phyloP scores from a whole-genome alignment of 345 rosid genomes.

The Leavenworthia alabamica region DNA sequence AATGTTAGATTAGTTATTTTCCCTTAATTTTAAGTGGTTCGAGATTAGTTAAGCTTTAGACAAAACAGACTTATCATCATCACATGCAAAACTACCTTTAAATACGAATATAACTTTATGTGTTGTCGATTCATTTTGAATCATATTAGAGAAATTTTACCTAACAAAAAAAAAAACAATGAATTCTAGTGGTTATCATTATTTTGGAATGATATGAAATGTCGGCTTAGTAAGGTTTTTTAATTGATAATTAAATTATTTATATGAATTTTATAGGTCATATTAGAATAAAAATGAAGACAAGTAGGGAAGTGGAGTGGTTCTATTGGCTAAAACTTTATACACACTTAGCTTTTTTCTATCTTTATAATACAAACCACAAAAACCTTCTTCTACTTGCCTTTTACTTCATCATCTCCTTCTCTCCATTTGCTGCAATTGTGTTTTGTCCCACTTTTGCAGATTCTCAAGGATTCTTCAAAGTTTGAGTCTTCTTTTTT shows the following conservation, averaged over 20 bases:
- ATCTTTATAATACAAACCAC: slow-evolving; percentile 24
- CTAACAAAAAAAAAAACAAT: slow-evolving; percentile 10
- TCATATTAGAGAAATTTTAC: not conserved
- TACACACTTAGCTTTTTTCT: not conserved
- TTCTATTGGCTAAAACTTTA: slow-evolving; percentile 22
- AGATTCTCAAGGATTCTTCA: slow-evolving; percentile 27
- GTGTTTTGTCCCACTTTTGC: slow-evolving; percentile 2
- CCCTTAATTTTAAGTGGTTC: not conserved
- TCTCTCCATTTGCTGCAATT: not conserved
- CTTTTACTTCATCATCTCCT: slow-evolving; percentile 10
- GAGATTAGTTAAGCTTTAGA: not conserved
- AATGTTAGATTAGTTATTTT: too few relatives aligned
- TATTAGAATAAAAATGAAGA: slow-evolving; percentile 23
- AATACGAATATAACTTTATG: not conserved
- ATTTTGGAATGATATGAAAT: slow-evolving; percentile 16
- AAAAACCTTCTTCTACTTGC: slow-evolving; percentile 14
- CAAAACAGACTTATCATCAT: not conserved
- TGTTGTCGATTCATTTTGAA: not conserved
- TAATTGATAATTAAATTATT: not conserved
- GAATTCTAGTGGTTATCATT: slow-evolving; percentile 16
- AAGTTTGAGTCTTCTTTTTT: not conserved
- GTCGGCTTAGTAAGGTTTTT: not conserved
- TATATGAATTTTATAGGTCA: slow-evolving; percentile 9
- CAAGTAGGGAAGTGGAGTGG: slow-evolving; percentile 33
- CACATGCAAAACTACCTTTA: not conserved